Base-by-base conservation (phyloP, 2,329 filamentous ascomycete species). In the Lachnellula hyalina region DNA sequence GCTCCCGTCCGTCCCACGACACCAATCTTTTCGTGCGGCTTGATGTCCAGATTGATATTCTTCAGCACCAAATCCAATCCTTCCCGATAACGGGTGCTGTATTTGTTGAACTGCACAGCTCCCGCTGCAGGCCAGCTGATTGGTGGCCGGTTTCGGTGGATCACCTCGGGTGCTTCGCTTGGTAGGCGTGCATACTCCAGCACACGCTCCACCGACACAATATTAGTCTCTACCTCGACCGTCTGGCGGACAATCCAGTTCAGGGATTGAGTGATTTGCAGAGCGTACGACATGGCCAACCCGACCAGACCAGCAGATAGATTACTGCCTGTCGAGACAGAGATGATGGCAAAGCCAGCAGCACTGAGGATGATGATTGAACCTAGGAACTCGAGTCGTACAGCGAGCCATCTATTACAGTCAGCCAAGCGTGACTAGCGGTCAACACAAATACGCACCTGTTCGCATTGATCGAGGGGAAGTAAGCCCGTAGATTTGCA, bases 151-250 rank as follows among this genome's bases (percentile, higher is more conserved):
- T 89, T 87, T 72, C 90, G 87, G 67, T 89, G 87, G 65, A 97
- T 88, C 62, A 97, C 90, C 71, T 99, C 94, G 7, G 92, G 90
- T 49, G 94, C 93, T 75, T 99, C 94, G 71, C 88, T 94, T 25
- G 93, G 92, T 60, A 99, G 80, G 49, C 83, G 81, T 55, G 93
- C 90, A 74, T 99, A 99, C 73, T 99, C 95, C 49, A 99, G 84
- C 47, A 99, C 92, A 68, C 94, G 88, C 79, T 99, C 94, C 38
- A 99, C 94, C 9, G 93, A 96, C 46, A 99, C 93, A 67, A 99
- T 99, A 73, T 99, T 99, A n/a, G 93, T 97, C 78, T 99, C 95
- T n/a, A 99, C 94, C 73, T 99, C 95, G 35, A 99, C 94, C 0
- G 92, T 96, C 74, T 99, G 94, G 56, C 95, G 85, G 50, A 99